Conservation (phyloP, 768 basidiomycete genomes). For the Tephrocybe sp. region DNA sequence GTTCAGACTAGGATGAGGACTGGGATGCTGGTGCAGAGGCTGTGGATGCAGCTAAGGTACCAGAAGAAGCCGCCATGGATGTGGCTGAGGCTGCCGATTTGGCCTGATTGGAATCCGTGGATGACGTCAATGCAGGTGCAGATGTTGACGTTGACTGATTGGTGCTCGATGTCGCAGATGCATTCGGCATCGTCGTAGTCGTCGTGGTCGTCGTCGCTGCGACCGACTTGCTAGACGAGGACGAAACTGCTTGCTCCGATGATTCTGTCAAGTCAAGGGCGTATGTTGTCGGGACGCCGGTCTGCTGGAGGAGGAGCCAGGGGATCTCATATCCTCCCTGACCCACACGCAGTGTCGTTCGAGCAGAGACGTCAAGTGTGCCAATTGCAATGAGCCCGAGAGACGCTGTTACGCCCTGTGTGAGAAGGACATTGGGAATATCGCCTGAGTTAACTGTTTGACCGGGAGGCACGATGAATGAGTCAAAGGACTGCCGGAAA, state of each 20-base stretch:
- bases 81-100: not conserved
- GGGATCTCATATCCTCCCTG: slow-evolving; percentile 59
- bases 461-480: slow-evolving; percentile 55
- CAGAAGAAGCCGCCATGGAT: not conserved
- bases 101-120: not conserved
- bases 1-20: not conserved
- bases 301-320: slow-evolving; percentile 60
- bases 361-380: slow-evolving; percentile 50
- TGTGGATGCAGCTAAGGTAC: not conserved
- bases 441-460: slow-evolving; percentile 59
- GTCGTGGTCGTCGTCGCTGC: slow-evolving; percentile 18
- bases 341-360: slow-evolving; percentile 45
- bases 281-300: slow-evolving; percentile 51
- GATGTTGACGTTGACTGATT: not conserved
- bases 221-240: not conserved
- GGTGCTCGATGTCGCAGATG: not conserved
- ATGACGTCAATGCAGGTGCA: not conserved
- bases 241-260: not conserved
- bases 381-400: slow-evolving; percentile 55
- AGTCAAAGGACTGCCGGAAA: slow-evolving; percentile 52
- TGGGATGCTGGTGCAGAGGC: not conserved
- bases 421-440: slow-evolving; percentile 55
- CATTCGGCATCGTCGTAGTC: slow-evolving; percentile 16
- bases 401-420: slow-evolving; percentile 54
- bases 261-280: slow-evolving; percentile 22